phyloP scores from a whole-genome alignment of 768 basidiomycete genomes.

The Phanerochaete carnosa region DNA sequence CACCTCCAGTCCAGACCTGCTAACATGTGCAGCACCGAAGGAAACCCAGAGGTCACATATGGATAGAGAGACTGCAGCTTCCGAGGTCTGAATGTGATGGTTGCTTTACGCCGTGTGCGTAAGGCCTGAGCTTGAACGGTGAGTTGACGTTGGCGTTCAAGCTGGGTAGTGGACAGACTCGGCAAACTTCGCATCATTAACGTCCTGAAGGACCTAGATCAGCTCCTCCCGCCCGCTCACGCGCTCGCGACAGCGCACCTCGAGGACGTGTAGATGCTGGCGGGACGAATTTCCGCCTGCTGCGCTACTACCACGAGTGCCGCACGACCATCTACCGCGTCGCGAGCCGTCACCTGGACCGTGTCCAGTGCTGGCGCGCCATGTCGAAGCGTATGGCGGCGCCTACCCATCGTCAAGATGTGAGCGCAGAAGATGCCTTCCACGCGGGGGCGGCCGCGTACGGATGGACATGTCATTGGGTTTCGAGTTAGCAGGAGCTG shows the following conservation, averaged over 20 bases:
- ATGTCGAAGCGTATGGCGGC: not conserved
- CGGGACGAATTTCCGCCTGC: slow-evolving; percentile 2
- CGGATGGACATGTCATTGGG: not conserved
- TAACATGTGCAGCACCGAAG: too few relatives aligned
- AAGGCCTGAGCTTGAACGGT: too few relatives aligned
- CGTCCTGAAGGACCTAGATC: too few relatives aligned
- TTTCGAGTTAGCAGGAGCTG: not conserved
- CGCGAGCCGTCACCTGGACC: not conserved
- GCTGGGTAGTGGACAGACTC: too few relatives aligned
- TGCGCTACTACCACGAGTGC: slow-evolving; percentile 4
- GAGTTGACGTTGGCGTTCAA: too few relatives aligned
- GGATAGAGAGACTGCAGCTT: too few relatives aligned
- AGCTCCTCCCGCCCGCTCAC: too few relatives aligned
- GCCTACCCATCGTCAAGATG: slow-evolving; percentile 4
- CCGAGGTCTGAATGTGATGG: too few relatives aligned
- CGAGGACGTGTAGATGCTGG: slow-evolving; percentile 3
- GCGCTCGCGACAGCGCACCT: not conserved
- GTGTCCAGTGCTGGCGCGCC: not conserved
- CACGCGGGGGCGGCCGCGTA: not conserved
- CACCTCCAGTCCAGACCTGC: too few relatives aligned
- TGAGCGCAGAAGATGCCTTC: not conserved
- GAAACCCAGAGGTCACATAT: too few relatives aligned
- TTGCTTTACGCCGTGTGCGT: too few relatives aligned
- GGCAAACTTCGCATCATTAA: too few relatives aligned
- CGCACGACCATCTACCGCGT: not conserved